These are phyloP conservation scores for Solanum gandarillasii DNA, from an alignment of 257 asterid species.

Conservation along the genomic window DNA sequence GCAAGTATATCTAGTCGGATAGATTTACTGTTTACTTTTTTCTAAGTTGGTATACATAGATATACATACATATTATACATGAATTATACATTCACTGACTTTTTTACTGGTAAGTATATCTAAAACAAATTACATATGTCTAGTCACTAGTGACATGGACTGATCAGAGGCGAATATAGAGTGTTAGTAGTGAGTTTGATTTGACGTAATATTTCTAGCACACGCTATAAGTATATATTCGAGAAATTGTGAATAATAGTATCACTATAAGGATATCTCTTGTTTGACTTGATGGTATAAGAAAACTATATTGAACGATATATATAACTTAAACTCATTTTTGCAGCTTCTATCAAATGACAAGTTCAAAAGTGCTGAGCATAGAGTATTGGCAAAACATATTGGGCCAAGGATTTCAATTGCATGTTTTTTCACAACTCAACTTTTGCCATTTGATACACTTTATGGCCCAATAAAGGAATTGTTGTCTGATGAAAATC, in stretches of 20 bases:
- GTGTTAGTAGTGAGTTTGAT: background rate
- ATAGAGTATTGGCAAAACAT: constrained; percentile 39
- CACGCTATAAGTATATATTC: background rate
- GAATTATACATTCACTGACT: background rate
- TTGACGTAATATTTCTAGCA: no score
- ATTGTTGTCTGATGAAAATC: constrained; percentile 28
- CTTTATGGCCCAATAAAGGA: constrained; percentile 46
- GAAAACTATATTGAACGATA: background rate
- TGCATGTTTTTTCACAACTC: constrained; percentile 59
- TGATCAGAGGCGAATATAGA: no score
- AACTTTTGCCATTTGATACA: constrained; percentile 22
- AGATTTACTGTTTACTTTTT: background rate
- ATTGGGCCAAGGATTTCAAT: constrained; percentile 47
- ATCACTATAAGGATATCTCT: background rate
- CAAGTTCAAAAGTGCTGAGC: constrained; percentile 18
- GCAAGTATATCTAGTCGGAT: background rate
- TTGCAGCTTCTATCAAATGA: constrained; percentile 7
- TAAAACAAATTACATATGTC: background rate
- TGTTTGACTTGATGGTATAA: background rate
- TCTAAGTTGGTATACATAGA: background rate
- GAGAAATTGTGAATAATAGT: background rate
- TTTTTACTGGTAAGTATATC: no score
- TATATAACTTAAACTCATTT: background rate
- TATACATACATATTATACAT: background rate
- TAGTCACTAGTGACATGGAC: background rate